Base-by-base conservation (phyloP, 805 yeast genomes). In the Yamadazyma insecticola region DNA sequence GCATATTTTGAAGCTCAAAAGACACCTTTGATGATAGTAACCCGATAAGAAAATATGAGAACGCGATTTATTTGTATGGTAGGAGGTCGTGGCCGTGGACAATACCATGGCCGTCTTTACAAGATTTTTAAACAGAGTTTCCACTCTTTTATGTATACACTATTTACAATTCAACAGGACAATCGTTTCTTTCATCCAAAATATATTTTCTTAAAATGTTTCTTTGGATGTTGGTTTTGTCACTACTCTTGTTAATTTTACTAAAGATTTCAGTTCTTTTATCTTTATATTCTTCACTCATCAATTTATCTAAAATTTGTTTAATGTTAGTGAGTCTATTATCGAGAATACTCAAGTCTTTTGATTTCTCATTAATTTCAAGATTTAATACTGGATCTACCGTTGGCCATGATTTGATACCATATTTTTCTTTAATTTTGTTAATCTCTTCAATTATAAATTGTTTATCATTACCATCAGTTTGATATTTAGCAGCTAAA, bases 121-220 rank as follows among this genome's bases (percentile, higher is more conserved):
- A n/a, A n/a, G n/a, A n/a, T n/a, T n/a, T n/a, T n/a, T n/a, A n/a
- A n/a, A n/a, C n/a, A 19, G 22, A 9, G 22, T 11, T 19, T 19
- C 33, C 30, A 18, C 13, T 26, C 6, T 21, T 11, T 2, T 32
- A 17, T 12, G 10, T 25, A 14, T 14, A 15, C 9, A 13, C n/a
- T n/a, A 5, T 11, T 23, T 12, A 29, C 17, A 35, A 26, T n/a
- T 30, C 26, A 10, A 36, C 49, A 22, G 60, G 60, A 28, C 49
- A 42, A 25, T 51, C 51, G 32, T 55, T 55, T 13, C 38, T 41
- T 4, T 46, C 40, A 30, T 64, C 60, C 44, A 72, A 59, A 16
- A 77, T 60, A 52, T 70, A 79, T 57, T 82, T 84, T 51, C 87
- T 72, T 45, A 41, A 55, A 27, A 85, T 57, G 55, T 88, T 88